Evolutionary conservation across 1,284 basidiomycete genomes (phyloP).

Genomic region (Ceratobasidium sp.): DNA sequence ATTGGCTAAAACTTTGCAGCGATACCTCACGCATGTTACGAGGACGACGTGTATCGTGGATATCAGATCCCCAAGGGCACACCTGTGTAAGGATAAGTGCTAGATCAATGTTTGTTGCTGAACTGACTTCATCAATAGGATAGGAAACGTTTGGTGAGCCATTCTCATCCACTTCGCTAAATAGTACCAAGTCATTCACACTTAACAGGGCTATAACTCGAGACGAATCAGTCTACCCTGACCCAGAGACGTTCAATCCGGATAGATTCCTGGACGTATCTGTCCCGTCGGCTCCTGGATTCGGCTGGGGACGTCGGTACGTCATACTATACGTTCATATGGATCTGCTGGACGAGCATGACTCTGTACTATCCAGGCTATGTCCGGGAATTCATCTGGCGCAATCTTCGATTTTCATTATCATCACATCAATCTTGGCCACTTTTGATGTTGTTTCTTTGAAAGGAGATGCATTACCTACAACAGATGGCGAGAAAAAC

Average conservation of each 20-base stretch:
- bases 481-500: background rate
- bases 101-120: too few relatives aligned
- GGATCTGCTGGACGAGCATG: background rate
- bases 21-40: conserved; percentile 20
- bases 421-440: conserved; percentile 18
- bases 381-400: conserved; percentile 34
- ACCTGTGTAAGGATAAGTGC: conserved; percentile 12
- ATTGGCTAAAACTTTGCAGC: background rate
- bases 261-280: conserved; percentile 28
- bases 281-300: conserved; percentile 21
- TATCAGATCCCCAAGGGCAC: conserved; percentile 25
- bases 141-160: conserved; percentile 41
- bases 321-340: background rate
- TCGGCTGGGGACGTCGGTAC: conserved; percentile 43
- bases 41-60: conserved; percentile 29
- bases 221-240: conserved; percentile 6
- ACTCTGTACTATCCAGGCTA: background rate
- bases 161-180: background rate
- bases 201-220: conserved; percentile 18
- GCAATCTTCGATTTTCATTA: conserved; percentile 35
- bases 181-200: background rate
- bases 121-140: background rate
- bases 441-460: background rate
- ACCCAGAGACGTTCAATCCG: conserved; percentile 31
- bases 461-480: background rate